phyloP scores from a whole-genome alignment of 2,329 filamentous ascomycete genomes.

The Talaromyces rugulosus region DNA sequence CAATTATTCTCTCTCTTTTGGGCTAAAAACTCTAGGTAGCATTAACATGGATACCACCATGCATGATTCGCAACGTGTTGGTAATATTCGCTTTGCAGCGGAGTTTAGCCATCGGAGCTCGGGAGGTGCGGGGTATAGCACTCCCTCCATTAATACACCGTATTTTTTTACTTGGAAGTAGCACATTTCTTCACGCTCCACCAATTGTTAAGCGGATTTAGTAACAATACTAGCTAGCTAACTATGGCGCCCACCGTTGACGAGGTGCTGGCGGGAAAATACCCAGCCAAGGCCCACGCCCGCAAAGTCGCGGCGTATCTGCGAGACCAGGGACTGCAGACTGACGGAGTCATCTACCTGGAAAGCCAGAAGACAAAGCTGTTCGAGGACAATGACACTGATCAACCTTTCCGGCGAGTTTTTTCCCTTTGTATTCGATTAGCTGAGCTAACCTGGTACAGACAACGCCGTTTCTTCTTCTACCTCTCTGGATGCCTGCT shows the following conservation, averaged over 20 bases:
- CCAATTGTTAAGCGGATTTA: not conserved
- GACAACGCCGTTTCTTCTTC: constrained; percentile 89
- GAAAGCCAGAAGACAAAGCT: constrained; percentile 78
- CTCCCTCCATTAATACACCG: not conserved
- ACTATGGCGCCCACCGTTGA: constrained; percentile 28
- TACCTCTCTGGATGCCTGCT: constrained; percentile 85
- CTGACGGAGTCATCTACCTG: constrained; percentile 75
- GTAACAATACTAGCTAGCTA: not conserved
- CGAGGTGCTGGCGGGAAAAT: constrained; percentile 53
- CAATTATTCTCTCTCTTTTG: not conserved
- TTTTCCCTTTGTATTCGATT: not conserved
- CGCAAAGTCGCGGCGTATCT: constrained; percentile 78
- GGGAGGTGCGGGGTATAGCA: not conserved
- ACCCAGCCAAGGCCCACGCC: constrained; percentile 84
- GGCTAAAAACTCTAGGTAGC: not conserved
- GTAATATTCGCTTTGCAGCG: not conserved
- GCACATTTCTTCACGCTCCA: too few relatives aligned
- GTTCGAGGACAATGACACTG: constrained; percentile 84
- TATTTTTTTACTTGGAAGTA: too few relatives aligned
- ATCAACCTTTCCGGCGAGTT: constrained; percentile 69
- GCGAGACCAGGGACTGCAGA: constrained; percentile 57
- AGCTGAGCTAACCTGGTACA: constrained; percentile 27
- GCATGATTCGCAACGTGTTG: not conserved
- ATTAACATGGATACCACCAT: not conserved
- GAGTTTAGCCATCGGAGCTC: not conserved